Evolutionary conservation across 768 basidiomycete species (phyloP), one percentile per base, ranked within the genome.

Genomic region (Boletus subcaerulescens): DNA sequence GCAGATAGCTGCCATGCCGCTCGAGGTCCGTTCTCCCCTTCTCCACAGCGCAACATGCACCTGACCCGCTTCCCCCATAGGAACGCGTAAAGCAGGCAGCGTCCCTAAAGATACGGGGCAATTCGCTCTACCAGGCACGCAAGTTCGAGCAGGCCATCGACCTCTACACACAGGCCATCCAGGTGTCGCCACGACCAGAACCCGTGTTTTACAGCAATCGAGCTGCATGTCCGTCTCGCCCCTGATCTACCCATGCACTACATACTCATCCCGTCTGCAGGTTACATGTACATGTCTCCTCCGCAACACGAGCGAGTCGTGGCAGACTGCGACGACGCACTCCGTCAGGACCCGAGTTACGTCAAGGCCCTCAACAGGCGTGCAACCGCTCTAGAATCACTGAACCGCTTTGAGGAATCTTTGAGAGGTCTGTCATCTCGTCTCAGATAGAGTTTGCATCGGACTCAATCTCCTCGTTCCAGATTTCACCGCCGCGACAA

Each of bases 401-500:
- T 98, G 22, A 82, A 81, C 18, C 76, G 84, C 36, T 82, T 80
- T 43, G 83, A 91, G 58, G 89, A 93, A 45, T 80, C 95, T 32
- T 65, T 97, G 36, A 80, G 91, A 64, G 93, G 92, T 92, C 52
- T 12, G 82, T 70, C 22, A 0, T 11, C 5, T 43, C 18, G 15
- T 54, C 50, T 33, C 26, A 1, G 18, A 18, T 24, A 40, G 41
- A 3, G 3, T 48, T 11, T 8, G 2, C 15, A 12, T 40, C 33
- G 29, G 17, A 39, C 46, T 47, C 24, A 45, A 45, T 48, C 11
- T 3, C 9, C 20, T 3, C 43, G 18, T 32, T 40, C 13, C 32
- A 94, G 96, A 99, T 71, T 98, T 86, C 77, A 98, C 96, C 0
- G 92, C 96, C n/a, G 87, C 91, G 0, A 93, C 95, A 15, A 96